Evolutionary conservation across 2,329 filamentous ascomycete genomes (phyloP).

Genomic region (Purpureocillium lavendulum): DNA sequence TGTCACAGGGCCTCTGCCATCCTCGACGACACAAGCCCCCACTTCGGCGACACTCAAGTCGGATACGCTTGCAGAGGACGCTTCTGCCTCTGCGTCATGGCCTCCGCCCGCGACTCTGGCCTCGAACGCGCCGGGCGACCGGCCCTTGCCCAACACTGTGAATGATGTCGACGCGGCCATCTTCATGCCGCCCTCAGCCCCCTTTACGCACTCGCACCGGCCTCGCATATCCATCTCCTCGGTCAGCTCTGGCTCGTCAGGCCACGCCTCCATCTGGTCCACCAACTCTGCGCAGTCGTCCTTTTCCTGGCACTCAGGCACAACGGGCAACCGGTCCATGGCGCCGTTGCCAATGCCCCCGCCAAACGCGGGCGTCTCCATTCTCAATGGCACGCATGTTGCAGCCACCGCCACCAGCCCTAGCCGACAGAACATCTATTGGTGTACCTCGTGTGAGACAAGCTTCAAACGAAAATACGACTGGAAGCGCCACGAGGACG

Average conservation of each 20-base stretch:
- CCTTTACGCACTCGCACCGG: conserved; percentile 27
- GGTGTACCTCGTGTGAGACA: conserved; percentile 52
- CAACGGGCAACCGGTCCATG: conserved; percentile 24
- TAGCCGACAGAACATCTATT: conserved; percentile 40
- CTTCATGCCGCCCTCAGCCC: conserved; percentile 26
- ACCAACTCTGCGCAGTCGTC: conserved; percentile 30
- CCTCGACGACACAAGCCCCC: conserved; percentile 9
- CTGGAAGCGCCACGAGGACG: conserved; percentile 62
- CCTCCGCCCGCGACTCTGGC: conserved; percentile 3
- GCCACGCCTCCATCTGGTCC: conserved; percentile 38
- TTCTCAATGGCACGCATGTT: conserved; percentile 23
- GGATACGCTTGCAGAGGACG: conserved; percentile 19
- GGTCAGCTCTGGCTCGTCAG: conserved; percentile 39
- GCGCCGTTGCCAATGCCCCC: conserved; percentile 27
- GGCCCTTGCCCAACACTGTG: conserved; percentile 3
- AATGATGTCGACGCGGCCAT: conserved; percentile 14
- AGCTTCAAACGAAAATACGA: conserved; percentile 61
- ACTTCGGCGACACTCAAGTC: conserved; percentile 19
- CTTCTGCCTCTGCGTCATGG: conserved; percentile 16
- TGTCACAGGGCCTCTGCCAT: conserved; percentile 3
- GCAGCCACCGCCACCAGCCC: conserved; percentile 17
- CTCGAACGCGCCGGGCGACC: conserved; percentile 6
- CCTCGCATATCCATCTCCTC: conserved; percentile 40
- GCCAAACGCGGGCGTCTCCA: conserved; percentile 17
- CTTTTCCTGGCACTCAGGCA: conserved; percentile 29